Base-by-base conservation (phyloP, 2,329 filamentous ascomycete genomes). In the Gnomoniopsis smithogilvyi region DNA sequence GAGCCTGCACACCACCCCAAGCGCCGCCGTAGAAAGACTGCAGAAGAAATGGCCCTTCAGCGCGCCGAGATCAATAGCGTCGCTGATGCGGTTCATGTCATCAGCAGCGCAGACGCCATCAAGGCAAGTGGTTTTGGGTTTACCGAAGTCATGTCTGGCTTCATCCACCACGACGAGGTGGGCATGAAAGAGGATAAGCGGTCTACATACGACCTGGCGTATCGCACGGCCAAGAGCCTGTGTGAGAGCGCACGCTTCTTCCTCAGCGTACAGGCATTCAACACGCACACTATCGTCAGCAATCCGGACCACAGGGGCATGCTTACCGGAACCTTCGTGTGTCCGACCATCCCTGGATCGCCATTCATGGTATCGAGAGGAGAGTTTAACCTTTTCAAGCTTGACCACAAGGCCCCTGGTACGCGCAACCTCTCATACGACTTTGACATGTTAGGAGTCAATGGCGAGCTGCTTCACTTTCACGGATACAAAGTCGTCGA, bases 61-160 rank as follows among this genome's bases (percentile, higher is more conserved):
- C 62, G 67, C 2, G 62, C 62, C 22, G 60, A 69, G 4, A 64
- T 69, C 2, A 65, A 73, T n/a, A 73, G 70, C 51, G 70, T 81
- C 30, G 62, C 64, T 10, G 68, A 69, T 19, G 74, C 76, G 1
- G 68, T 68, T 45, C 65, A 71, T 30, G 70, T 72, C 15, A 78
- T 83, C 56, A 67, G 69, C 21, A 67, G 69, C 22, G 82, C 80
- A 6, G 73, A 71, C 30, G 73, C 73, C 2, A 64, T 78, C 53
- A 74, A 78, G 34, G 76, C 78, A 11, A 72, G 72, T 47, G 82
- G 83, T 0, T 78, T 87, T 56, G 81, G 80, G 24, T 89, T 89
- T 66, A 82, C 82, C 0, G 85, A 89, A 68, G 80, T 87, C 59
- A 87, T 89, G 84, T 78, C 80, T 8, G 86, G 86, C 11, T 83